Evolutionary conservation across 2,329 filamentous ascomycete genomes (phyloP).

Genomic region (Gnomoniopsis sp.): DNA sequence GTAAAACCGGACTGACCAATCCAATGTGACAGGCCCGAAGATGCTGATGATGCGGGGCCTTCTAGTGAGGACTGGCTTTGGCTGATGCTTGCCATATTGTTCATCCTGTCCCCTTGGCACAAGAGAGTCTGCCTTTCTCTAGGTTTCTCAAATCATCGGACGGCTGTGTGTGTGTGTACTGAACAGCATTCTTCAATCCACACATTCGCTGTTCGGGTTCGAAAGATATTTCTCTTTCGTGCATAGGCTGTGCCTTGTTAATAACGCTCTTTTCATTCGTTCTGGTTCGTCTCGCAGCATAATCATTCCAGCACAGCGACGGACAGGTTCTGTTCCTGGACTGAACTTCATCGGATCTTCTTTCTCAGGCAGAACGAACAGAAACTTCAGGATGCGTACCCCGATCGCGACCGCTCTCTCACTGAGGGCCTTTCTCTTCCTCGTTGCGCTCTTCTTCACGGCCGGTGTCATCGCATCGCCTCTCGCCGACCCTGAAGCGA

Average conservation of each 20-base stretch:
- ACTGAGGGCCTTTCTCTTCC: constrained; percentile 1
- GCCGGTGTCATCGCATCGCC: constrained; percentile 8
- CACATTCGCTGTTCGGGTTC: neutral
- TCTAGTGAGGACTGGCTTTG: neutral
- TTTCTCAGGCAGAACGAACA: neutral
- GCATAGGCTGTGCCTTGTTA: constrained; percentile 15
- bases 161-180: neutral
- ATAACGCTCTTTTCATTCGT: constrained; percentile 2
- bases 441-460: constrained; percentile 4
- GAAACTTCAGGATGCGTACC: constrained; percentile 6
- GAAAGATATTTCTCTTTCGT: neutral
- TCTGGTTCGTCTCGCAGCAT: neutral
- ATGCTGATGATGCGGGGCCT: neutral
- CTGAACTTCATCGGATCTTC: neutral
- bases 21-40: neutral
- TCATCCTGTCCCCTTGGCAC: neutral
- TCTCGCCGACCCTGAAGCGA: neutral
- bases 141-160: neutral
- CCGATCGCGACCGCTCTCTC: constrained; percentile 8
- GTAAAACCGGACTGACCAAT: neutral
- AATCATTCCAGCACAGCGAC: neutral
- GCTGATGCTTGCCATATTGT: constrained; percentile 1
- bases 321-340: neutral
- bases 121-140: neutral
- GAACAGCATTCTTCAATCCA: neutral